A percentile compares a stretch with the other conserved stretches of the same genome.
phyloP scores from a whole-genome alignment of 169 alveolate species.

The Cryptosporidium meleagridis region DNA sequence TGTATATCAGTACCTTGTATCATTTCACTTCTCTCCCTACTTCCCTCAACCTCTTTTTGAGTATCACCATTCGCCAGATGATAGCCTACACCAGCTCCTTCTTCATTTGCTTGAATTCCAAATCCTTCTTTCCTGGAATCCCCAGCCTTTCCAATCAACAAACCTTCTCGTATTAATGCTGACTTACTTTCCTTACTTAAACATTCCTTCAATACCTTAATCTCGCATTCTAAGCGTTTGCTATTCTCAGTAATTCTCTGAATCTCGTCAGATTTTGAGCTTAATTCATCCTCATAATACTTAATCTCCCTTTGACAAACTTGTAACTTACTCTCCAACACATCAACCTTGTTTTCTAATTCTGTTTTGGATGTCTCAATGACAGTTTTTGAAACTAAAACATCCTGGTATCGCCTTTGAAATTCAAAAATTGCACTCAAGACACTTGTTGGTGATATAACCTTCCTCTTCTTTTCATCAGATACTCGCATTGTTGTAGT shows the following conservation, averaged over 20 bases:
- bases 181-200: constrained; percentile 50
- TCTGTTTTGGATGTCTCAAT: constrained; percentile 53
- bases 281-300: constrained; percentile 53
- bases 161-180: no score
- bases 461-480: not conserved
- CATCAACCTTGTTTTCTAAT: constrained; percentile 40
- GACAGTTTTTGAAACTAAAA: constrained; percentile 65
- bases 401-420: constrained; percentile 69
- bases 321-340: constrained; percentile 49
- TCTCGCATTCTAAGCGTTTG: constrained; percentile 55
- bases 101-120: no score
- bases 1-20: not conserved
- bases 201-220: constrained; percentile 38
- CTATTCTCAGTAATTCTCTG: not conserved
- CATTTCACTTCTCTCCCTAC: not conserved
- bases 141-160: not conserved
- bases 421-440: constrained; percentile 72
- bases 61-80: not conserved
- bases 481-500: not conserved
- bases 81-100: no score
- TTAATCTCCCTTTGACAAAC: constrained; percentile 65
- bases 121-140: not conserved
- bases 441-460: constrained; percentile 63
- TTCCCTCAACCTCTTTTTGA: not conserved
- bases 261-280: constrained; percentile 13